Evolutionary conservation across 2,329 filamentous ascomycete species (phyloP), one percentile per base, ranked within the genome.

Genomic region (Chalaropsis thielavioides): DNA sequence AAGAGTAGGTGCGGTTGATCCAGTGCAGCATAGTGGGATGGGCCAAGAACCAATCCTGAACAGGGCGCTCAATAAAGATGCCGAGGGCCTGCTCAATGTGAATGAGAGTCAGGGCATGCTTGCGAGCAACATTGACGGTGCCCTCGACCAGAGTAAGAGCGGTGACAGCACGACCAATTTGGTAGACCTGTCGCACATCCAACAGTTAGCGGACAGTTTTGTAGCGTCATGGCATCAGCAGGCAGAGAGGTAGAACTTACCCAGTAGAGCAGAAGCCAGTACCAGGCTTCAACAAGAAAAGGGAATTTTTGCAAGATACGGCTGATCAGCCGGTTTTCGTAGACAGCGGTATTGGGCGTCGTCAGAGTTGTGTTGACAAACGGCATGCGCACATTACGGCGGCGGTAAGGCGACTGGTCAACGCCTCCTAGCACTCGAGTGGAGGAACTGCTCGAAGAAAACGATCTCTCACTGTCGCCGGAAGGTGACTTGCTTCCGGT

Each of bases 201-300:
- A 17, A 10, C 22, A 44, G 61, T 67, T 63, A 67, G 66, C 56
- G 63, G 31, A n/a, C 7, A 44, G 24, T 17, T 35, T 19, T 8
- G 19, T 41, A 3, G 13, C 35, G n/a, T n/a, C n/a, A 46, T 22
- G 27, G 5, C 11, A 11, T 46, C 27, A 19, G 22, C 8, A 60
- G n/a, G 8, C 44, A 51, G n/a, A 35, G 61, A 27, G 56, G 17
- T n/a, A n/a, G n/a, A 64, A 71, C 81, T 70, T 79, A 89, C 86
- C 86, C 87, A 90, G 75, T 90, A 90, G 62, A 90, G 85, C 68
- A 89, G 75, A 2, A 84, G 83, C 87, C 87, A 90, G 70, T 90
- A 90, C 86, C 86, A 90, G 49, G 82, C 85, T 73, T 90, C 88
- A 0, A 85, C 84, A 35, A 90, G 73, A 71, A 90, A 90, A 0